phyloP scores from a whole-genome alignment of 352 stramenopile species.

The Pythium insidiosum region DNA sequence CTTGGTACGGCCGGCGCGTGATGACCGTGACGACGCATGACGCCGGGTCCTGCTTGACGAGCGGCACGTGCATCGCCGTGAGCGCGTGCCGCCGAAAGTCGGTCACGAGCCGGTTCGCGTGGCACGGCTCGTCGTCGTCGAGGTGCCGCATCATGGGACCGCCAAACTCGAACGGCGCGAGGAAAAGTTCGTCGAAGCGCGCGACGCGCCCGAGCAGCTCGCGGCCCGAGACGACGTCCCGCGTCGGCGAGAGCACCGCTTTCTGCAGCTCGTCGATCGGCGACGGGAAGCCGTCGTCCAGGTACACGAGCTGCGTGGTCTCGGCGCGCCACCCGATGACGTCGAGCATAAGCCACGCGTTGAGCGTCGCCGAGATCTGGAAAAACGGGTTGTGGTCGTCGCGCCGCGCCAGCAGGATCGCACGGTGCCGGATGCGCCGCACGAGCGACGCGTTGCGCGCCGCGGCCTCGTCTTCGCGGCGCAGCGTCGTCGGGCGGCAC shows the following conservation, averaged over 20 bases:
- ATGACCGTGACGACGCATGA: conserved; percentile 9
- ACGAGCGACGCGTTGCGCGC: neutral
- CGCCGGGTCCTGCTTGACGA: no score
- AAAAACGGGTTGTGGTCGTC: conserved; percentile 33
- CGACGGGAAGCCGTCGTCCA: conserved; percentile 14
- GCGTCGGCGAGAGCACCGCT: conserved; percentile 6
- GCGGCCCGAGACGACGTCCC: conserved; percentile 6
- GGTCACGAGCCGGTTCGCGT: conserved; percentile 29
- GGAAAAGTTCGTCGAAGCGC: conserved; percentile 24
- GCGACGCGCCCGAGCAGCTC: conserved; percentile 20
- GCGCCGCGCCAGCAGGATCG: conserved; percentile 12
- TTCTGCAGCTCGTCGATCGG: conserved; percentile 12
- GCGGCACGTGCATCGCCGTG: neutral
- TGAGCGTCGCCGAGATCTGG: conserved; percentile 17
- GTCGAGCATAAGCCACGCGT: conserved; percentile 18
- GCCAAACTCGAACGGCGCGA: conserved; percentile 38
- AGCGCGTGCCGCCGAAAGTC: conserved; percentile 27
- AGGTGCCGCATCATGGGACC: conserved; percentile 62
- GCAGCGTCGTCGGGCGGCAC: no score
- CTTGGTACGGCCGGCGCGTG: conserved; percentile 4
- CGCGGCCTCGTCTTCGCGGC: no score
- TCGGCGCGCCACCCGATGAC: conserved; percentile 2
- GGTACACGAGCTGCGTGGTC: conserved; percentile 10
- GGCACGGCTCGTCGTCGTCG: conserved; percentile 46
- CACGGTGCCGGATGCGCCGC: neutral